Evolutionary conservation across 768 basidiomycete genomes (phyloP).

Genomic region (Termitomyces sp.): DNA sequence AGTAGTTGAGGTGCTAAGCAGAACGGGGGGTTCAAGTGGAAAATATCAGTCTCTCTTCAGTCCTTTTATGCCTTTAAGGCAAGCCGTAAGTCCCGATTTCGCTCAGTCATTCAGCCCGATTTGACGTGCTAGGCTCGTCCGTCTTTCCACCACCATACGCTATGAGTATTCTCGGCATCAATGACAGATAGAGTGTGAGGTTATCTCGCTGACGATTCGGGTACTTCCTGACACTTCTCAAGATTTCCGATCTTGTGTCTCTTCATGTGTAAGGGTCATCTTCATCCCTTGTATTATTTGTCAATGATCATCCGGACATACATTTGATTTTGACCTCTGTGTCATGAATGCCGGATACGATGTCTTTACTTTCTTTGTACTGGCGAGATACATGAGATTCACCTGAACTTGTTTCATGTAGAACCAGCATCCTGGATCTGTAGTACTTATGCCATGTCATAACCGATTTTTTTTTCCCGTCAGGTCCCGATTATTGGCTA

Average conservation of each 20-base stretch:
- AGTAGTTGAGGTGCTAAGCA: constrained; percentile 5
- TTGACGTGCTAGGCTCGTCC: background rate
- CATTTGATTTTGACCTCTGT: background rate
- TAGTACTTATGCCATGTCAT: background rate
- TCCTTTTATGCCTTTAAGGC: constrained; percentile 6
- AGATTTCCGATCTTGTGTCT: no score
- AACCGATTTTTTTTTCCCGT: background rate
- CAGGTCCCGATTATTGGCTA: background rate
- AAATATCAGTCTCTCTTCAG: background rate
- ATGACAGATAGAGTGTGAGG: background rate
- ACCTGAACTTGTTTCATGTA: background rate
- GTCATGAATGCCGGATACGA: background rate
- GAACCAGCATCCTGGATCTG: background rate
- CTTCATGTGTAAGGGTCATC: no score
- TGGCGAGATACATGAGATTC: background rate
- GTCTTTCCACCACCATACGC: background rate
- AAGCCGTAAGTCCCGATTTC: background rate
- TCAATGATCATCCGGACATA: no score
- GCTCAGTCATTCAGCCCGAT: background rate
- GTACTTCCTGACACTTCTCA: no score
- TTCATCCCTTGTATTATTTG: no score
- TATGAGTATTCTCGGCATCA: background rate
- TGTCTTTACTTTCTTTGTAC: background rate
- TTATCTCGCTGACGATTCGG: no score
- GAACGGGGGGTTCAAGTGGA: constrained; percentile 13